Evolutionary conservation across 2,329 filamentous ascomycete genomes (phyloP).

Genomic region (Penicillium occitanis): DNA sequence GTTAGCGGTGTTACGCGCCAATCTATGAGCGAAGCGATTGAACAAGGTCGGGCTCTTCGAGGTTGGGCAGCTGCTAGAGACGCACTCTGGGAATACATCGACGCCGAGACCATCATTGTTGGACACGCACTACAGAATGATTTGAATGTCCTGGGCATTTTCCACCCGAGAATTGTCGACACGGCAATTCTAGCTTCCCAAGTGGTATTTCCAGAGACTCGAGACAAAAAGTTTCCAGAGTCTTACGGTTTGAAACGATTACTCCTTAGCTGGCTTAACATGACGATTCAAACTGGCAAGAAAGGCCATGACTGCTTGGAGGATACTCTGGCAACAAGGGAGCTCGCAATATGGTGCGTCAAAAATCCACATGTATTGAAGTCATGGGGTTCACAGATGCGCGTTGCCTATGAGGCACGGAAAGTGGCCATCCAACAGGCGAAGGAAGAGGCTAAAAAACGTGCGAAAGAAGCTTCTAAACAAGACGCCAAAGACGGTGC

Average conservation of each 20-base stretch:
- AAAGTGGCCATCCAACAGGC: background rate
- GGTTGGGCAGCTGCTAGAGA: constrained; percentile 48
- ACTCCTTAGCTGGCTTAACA: constrained; percentile 36
- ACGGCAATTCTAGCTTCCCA: constrained; percentile 44
- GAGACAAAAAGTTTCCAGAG: constrained; percentile 10
- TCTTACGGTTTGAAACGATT: constrained; percentile 8
- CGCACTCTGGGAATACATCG: constrained; percentile 45
- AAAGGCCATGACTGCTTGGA: constrained; percentile 52
- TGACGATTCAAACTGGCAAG: constrained; percentile 36
- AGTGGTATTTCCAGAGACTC: constrained; percentile 24
- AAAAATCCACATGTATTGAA: constrained; percentile 39
- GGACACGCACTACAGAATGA: constrained; percentile 52
- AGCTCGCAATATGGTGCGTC: constrained; percentile 51
- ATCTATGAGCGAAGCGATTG: constrained; percentile 35
- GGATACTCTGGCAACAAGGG: constrained; percentile 52
- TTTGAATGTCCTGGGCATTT: constrained; percentile 45
- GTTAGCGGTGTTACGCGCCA: constrained; percentile 42
- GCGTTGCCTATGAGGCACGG: background rate
- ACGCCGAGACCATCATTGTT: constrained; percentile 49
- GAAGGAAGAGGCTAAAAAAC: background rate
- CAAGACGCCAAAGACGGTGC: background rate
- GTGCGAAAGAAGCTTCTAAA: background rate
- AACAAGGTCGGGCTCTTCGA: constrained; percentile 33
- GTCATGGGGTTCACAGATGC: constrained; percentile 33
- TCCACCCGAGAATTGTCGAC: constrained; percentile 48